A percentile compares a stretch with the other conserved stretches of the same genome.
These are phyloP conservation scores for Rutstroemia sp. DNA, from an alignment of 2,329 filamentous ascomycete species.

Conservation along the genomic window DNA sequence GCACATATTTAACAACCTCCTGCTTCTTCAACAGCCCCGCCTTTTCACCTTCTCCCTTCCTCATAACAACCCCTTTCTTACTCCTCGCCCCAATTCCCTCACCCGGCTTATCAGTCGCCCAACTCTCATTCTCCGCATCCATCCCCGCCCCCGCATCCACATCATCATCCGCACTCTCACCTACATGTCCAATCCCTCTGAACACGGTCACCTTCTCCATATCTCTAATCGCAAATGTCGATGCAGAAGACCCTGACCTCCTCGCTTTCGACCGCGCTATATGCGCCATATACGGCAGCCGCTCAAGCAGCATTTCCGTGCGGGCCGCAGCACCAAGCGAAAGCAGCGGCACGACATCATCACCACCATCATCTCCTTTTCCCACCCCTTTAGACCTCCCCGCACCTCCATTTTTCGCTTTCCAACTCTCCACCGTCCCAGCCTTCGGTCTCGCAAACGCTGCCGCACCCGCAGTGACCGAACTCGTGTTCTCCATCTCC, in stretches of 20 bases:
- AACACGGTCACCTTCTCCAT: constrained; percentile 32
- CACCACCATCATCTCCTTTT: constrained; percentile 19
- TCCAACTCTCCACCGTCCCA: constrained; percentile 29
- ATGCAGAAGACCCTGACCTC: not conserved
- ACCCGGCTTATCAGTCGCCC: constrained; percentile 54
- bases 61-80: constrained; percentile 24
- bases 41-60: constrained; percentile 17
- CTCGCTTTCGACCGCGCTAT: constrained; percentile 39
- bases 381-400: not conserved
- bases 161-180: constrained; percentile 37
- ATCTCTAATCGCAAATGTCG: constrained; percentile 31
- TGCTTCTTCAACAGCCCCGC: constrained; percentile 14
- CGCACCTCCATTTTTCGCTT: constrained; percentile 7
- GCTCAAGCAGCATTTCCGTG: constrained; percentile 71
- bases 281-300: constrained; percentile 75
- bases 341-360: constrained; percentile 36
- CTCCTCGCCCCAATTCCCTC: constrained; percentile 47
- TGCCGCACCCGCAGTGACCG: constrained; percentile 39
- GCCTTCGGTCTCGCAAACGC: constrained; percentile 41
- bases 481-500: constrained; percentile 32
- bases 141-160: constrained; percentile 28
- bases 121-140: constrained; percentile 36
- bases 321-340: constrained; percentile 57
- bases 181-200: constrained; percentile 31
- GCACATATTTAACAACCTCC: constrained; percentile 54